A percentile compares a stretch with the other conserved stretches of the same genome.
Evolutionary conservation across 768 basidiomycete species (phyloP).

Genomic region (Pleurotus cornucopiae): DNA sequence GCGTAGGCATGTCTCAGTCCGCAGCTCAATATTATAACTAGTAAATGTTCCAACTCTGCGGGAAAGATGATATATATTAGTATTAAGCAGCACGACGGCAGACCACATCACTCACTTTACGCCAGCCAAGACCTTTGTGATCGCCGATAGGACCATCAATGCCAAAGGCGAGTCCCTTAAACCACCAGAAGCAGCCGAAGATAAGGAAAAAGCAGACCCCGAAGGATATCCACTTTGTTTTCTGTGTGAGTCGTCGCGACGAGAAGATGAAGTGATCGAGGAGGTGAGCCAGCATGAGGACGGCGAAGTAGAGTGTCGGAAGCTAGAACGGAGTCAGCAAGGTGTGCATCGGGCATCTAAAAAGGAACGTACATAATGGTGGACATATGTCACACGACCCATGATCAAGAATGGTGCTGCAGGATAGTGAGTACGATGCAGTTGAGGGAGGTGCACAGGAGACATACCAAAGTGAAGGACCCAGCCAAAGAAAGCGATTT

Average conservation of each 20-base stretch:
- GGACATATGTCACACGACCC: constrained; percentile 95
- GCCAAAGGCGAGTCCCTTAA: constrained; percentile 84
- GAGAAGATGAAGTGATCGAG: constrained; percentile 93
- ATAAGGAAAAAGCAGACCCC: constrained; percentile 54
- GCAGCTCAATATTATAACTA: background rate
- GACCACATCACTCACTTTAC: constrained; percentile 36
- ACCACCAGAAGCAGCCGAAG: constrained; percentile 92
- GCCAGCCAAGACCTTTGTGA: constrained; percentile 78
- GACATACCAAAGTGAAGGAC: constrained; percentile 79
- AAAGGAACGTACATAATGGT: constrained; percentile 77
- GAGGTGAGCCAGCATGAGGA: constrained; percentile 86
- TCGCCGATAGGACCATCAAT: constrained; percentile 85
- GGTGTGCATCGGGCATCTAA: background rate
- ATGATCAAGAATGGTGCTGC: constrained; percentile 95
- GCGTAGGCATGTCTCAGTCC: background rate
- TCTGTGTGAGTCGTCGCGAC: constrained; percentile 53
- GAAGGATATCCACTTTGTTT: constrained; percentile 73
- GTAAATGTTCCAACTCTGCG: constrained; percentile 10
- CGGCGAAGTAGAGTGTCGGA: constrained; percentile 95
- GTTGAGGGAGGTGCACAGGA: background rate
- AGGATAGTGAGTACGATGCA: background rate
- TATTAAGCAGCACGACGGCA: background rate
- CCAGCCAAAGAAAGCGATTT: constrained; percentile 92
- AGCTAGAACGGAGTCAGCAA: constrained; percentile 42
- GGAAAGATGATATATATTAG: background rate